Conservation (phyloP, 2,329 filamentous ascomycete genomes). For the Zymoseptoria passerinii region DNA sequence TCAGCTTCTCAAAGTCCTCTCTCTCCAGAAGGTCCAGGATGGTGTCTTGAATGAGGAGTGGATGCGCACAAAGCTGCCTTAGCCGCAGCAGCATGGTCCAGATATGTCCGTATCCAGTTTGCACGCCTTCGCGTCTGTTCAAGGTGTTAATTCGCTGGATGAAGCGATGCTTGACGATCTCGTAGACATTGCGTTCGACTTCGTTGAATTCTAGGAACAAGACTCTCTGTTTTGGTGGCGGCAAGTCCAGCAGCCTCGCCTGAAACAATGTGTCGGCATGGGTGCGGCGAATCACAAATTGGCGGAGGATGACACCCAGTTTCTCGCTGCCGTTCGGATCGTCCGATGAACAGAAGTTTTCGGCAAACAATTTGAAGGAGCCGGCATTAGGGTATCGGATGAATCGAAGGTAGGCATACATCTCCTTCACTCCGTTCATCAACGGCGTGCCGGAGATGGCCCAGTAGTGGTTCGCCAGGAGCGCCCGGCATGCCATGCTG, state of each 20-base stretch:
- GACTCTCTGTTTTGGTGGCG: conserved; percentile 38
- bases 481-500: conserved; percentile 38
- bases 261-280: conserved; percentile 47
- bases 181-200: conserved; percentile 47
- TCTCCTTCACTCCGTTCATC: conserved; percentile 27
- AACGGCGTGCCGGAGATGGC: conserved; percentile 39
- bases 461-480: conserved; percentile 35
- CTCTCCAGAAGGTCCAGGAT: conserved; percentile 39
- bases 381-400: conserved; percentile 35
- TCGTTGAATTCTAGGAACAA: conserved; percentile 42
- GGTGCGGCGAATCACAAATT: conserved; percentile 49
- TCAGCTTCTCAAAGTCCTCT: conserved; percentile 39
- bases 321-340: conserved; percentile 28
- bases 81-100: conserved; percentile 43
- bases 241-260: conserved; percentile 47
- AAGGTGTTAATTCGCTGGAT: conserved; percentile 35
- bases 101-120: conserved; percentile 34
- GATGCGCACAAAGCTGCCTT: conserved; percentile 44
- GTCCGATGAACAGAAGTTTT: conserved; percentile 34
- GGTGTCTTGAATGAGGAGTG: conserved; percentile 40
- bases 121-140: conserved; percentile 16
- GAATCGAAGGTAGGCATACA: conserved; percentile 39
- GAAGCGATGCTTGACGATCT: conserved; percentile 42
- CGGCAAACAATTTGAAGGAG: conserved; percentile 36
- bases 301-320: conserved; percentile 32